Evolutionary conservation across 768 basidiomycete genomes (phyloP).

Genomic region (Podaxis mareebaensis): DNA sequence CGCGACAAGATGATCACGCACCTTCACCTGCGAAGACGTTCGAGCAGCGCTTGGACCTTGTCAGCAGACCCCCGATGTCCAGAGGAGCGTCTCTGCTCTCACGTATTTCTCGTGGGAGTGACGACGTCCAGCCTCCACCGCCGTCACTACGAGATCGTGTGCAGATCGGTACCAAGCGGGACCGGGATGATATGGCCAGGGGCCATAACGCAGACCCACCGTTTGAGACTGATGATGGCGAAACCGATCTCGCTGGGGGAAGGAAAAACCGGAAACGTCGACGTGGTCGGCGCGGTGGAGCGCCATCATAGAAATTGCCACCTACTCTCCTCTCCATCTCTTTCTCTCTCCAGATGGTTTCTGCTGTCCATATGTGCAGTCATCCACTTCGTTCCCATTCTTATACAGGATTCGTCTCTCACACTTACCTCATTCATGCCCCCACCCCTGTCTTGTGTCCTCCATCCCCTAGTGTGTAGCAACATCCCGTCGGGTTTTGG

Average conservation of each 20-base stretch:
- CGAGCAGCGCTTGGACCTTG: slow-evolving; percentile 10
- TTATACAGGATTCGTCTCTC: slow-evolving; percentile 6
- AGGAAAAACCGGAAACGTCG: slow-evolving; percentile 12
- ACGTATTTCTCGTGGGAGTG: slow-evolving; percentile 13
- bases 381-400: slow-evolving; percentile 11
- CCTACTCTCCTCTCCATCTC: background rate
- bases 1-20: slow-evolving; percentile 15
- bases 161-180: slow-evolving; percentile 15
- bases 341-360: slow-evolving; percentile 3
- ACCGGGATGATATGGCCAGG: slow-evolving; percentile 12
- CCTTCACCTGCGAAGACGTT: slow-evolving; percentile 7
- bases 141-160: slow-evolving; percentile 19
- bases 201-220: background rate
- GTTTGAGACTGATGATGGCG: slow-evolving; percentile 12
- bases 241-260: background rate
- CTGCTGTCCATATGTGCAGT: slow-evolving; percentile 4
- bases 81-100: slow-evolving; percentile 12
- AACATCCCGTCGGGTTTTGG: slow-evolving; percentile 15
- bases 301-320: slow-evolving; percentile 11
- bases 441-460: background rate
- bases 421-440: background rate
- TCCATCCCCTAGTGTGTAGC: slow-evolving; percentile 12
- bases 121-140: slow-evolving; percentile 2
- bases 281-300: slow-evolving; percentile 7
- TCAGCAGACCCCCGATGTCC: slow-evolving; percentile 2